A percentile compares a stretch with the other conserved stretches of the same genome.
These are phyloP conservation scores for Tremella mesenterica DNA, from an alignment of 768 basidiomycete genomes.

Conservation along the genomic window DNA sequence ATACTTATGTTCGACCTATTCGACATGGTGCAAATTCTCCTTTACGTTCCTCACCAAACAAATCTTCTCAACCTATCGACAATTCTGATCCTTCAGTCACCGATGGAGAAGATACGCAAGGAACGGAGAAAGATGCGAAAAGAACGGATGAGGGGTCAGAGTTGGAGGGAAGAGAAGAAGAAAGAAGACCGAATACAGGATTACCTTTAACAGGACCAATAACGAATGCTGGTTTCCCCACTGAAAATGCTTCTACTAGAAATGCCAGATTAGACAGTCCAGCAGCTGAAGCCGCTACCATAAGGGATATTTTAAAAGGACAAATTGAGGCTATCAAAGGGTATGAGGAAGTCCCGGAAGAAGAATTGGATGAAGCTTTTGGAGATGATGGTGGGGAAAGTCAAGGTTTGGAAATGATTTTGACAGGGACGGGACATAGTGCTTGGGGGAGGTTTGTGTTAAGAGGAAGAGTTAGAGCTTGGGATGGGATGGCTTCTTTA, in stretches of 20 bases:
- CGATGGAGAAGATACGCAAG: neutral
- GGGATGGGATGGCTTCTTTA: conserved; percentile 44
- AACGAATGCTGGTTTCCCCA: conserved; percentile 31
- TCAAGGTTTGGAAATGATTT: conserved; percentile 36
- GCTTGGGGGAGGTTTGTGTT: conserved; percentile 44
- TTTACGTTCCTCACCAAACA: too few relatives aligned
- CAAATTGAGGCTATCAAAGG: conserved; percentile 31
- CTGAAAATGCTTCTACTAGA: conserved; percentile 10
- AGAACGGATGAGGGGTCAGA: conserved; percentile 3
- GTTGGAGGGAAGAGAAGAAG: too few relatives aligned
- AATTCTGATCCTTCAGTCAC: neutral
- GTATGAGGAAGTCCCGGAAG: conserved; percentile 32
- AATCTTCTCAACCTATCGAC: too few relatives aligned
- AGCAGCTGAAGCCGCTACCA: conserved; percentile 25
- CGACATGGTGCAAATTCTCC: too few relatives aligned
- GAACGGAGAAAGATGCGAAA: neutral
- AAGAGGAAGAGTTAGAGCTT: conserved; percentile 39
- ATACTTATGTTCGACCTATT: conserved; percentile 33
- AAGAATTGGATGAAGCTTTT: conserved; percentile 20
- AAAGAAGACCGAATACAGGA: conserved; percentile 7
- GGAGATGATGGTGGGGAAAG: conserved; percentile 24
- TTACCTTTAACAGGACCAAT: conserved; percentile 28
- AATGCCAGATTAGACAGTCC: conserved; percentile 18
- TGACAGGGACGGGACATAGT: conserved; percentile 42
- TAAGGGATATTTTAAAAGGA: conserved; percentile 28